Percentiles rank a stretch among this genome's conserved stretches.
Conservation (phyloP, 202 grass and related monocot genomes). For the Saccharum hybrid region DNA sequence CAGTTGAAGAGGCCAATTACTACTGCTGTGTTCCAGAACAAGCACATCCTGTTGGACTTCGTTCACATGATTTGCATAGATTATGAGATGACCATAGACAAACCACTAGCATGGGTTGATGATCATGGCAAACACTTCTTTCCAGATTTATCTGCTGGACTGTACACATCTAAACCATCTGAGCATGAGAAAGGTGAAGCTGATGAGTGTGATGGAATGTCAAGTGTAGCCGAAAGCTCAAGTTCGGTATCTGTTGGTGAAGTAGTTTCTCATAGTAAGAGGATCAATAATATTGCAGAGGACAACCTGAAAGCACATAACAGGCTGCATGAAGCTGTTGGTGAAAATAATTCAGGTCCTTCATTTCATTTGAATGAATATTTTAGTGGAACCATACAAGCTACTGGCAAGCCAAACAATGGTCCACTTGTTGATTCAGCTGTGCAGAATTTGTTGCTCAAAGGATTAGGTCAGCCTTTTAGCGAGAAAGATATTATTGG, state of each 20-base stretch:
- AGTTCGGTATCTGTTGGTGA: constrained; percentile 67
- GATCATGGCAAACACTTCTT: constrained; percentile 61
- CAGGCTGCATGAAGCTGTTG: constrained; percentile 30
- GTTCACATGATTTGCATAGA: constrained; percentile 73
- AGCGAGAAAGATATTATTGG: constrained; percentile 66
- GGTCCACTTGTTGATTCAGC: constrained; percentile 39
- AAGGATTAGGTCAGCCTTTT: constrained; percentile 60
- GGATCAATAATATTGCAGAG: constrained; percentile 34
- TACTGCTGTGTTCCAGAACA: constrained; percentile 53
- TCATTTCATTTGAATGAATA: constrained; percentile 27
- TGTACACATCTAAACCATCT: constrained; percentile 40
- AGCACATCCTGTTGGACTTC: constrained; percentile 76
- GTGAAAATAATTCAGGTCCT: constrained; percentile 50
- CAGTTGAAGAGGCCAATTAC: constrained; percentile 71
- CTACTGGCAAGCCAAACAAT: constrained; percentile 13
- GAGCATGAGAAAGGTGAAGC: constrained; percentile 46
- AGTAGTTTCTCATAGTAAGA: constrained; percentile 57
- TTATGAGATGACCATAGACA: constrained; percentile 54
- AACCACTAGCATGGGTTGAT: constrained; percentile 87
- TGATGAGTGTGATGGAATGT: constrained; percentile 30
- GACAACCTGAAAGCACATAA: constrained; percentile 19
- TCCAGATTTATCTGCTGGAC: constrained; percentile 62
- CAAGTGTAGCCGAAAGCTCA: constrained; percentile 69
- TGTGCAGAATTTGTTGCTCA: constrained; percentile 65
- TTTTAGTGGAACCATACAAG: constrained; percentile 29